phyloP scores from a whole-genome alignment of 2,329 filamentous ascomycete genomes.

The Aspergillus spinulosporus region DNA sequence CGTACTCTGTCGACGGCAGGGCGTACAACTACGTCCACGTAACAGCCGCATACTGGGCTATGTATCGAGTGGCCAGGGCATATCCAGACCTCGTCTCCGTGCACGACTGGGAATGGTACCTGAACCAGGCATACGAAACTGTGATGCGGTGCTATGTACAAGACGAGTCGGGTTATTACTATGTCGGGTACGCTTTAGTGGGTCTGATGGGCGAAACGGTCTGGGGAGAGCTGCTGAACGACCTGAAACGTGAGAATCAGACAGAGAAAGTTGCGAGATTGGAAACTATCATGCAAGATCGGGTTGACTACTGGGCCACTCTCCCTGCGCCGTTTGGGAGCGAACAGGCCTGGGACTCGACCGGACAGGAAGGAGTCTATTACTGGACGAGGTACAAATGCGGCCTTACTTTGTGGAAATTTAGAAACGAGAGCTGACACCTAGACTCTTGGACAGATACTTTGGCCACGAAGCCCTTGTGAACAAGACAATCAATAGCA shows the following conservation, averaged over 20 bases:
- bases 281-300: conserved; percentile 49
- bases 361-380: conserved; percentile 62
- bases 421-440: too few relatives aligned
- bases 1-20: conserved; percentile 49
- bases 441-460: conserved; percentile 36
- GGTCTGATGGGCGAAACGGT: conserved; percentile 63
- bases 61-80: conserved; percentile 56
- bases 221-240: conserved; percentile 54
- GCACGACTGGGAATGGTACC: conserved; percentile 56
- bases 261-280: conserved; percentile 43
- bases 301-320: conserved; percentile 54
- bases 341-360: conserved; percentile 65
- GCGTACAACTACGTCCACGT: conserved; percentile 64
- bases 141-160: conserved; percentile 25
- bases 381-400: conserved; percentile 48
- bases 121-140: conserved; percentile 56
- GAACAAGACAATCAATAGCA: conserved; percentile 56
- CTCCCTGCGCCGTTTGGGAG: conserved; percentile 58
- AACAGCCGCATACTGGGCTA: conserved; percentile 56
- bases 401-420: too few relatives aligned
- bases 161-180: background rate
- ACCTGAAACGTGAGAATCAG: conserved; percentile 52
- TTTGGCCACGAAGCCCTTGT: conserved; percentile 52
- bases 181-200: background rate
- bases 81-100: conserved; percentile 47